Evolutionary conservation across 208 protist species (phyloP).

Genomic region (Balamuthia mandrillaris): DNA sequence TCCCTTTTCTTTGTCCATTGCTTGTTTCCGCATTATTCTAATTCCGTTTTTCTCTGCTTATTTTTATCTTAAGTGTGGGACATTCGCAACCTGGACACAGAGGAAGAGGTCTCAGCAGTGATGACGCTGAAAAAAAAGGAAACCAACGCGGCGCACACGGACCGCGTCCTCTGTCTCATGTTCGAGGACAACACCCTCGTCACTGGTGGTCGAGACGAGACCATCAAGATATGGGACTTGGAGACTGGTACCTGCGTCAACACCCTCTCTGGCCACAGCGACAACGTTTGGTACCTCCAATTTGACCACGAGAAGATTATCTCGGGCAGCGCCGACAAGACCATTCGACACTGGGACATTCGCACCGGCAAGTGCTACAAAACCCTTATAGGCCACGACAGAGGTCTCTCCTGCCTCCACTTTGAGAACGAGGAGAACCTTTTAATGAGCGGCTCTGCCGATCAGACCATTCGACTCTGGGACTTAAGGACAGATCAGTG

Average conservation of each 20-base stretch:
- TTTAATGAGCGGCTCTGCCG: neutral
- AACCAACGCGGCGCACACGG: neutral
- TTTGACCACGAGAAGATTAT: slow-evolving; percentile 30
- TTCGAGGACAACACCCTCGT: neutral
- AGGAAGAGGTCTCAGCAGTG: neutral
- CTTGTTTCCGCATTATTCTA: neutral
- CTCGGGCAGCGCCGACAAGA: slow-evolving; percentile 15
- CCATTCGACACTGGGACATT: neutral
- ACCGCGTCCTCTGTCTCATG: slow-evolving; percentile 13
- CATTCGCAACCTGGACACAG: slow-evolving; percentile 7
- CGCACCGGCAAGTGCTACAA: slow-evolving; percentile 19
- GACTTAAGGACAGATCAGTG: neutral
- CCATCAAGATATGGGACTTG: slow-evolving; percentile 23
- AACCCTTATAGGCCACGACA: neutral
- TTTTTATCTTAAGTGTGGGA: neutral
- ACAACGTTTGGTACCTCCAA: slow-evolving; percentile 33
- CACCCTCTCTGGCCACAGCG: neutral
- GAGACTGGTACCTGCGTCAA: neutral
- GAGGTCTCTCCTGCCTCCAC: slow-evolving; percentile 3
- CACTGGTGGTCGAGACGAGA: neutral
- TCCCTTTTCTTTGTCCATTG: neutral
- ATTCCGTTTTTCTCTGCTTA: neutral
- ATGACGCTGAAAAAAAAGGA: neutral
- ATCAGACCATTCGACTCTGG: slow-evolving; percentile 12
- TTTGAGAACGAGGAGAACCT: neutral